Conservation (phyloP, 2,329 filamentous ascomycete species). For the Colletotrichum australisinense region DNA sequence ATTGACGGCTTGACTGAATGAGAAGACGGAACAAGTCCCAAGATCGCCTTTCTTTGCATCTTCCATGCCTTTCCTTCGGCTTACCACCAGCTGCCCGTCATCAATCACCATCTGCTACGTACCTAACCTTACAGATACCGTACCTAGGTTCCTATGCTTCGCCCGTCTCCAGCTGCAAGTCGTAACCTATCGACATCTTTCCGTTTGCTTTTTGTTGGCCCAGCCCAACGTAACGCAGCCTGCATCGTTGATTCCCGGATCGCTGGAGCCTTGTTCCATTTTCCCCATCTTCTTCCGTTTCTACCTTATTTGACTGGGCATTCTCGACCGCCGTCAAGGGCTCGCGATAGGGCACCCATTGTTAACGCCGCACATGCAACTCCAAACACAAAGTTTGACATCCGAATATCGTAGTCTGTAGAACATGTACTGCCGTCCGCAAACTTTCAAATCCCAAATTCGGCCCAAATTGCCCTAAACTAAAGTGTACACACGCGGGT, state of each 20-base stretch:
- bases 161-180: constrained; percentile 9
- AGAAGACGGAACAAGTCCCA: not conserved
- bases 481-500: not conserved
- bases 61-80: constrained; percentile 21
- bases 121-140: no score
- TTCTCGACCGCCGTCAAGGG: not conserved
- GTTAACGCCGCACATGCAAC: not conserved
- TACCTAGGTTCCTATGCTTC: no score
- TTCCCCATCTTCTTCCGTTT: not conserved
- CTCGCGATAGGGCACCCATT: not conserved
- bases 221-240: not conserved
- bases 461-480: not conserved
- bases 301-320: constrained; percentile 5
- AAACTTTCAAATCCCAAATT: not conserved
- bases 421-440: not conserved
- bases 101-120: not conserved
- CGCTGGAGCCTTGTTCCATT: constrained; percentile 20
- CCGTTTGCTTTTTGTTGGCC: constrained; percentile 10
- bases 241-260: constrained; percentile 18
- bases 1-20: constrained; percentile 1
- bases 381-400: not conserved
- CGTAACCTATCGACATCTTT: constrained; percentile 6
- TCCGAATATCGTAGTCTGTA: not conserved
- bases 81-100: constrained; percentile 17
- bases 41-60: constrained; percentile 11